Conservation (phyloP, 495 filamentous ascomycete species). For the Neurospora sp. region DNA sequence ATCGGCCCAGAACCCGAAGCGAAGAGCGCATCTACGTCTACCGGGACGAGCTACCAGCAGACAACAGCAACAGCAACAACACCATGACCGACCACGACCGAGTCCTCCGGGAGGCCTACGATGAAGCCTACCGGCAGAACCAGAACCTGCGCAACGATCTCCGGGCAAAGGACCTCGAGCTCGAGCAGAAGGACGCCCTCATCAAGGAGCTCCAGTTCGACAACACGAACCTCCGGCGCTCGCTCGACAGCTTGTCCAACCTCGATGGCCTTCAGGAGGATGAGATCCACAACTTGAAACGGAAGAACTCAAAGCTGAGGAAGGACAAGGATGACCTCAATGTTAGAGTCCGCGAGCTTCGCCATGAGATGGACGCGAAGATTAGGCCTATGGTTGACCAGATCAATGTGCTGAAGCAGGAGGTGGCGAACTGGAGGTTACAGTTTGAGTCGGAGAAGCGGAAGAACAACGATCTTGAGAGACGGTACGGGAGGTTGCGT, state of each 20-base stretch:
- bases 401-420: constrained; percentile 3
- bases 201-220: constrained; percentile 11
- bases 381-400: not conserved
- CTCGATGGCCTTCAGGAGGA: constrained; percentile 8
- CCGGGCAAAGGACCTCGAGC: constrained; percentile 4
- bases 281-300: constrained; percentile 9
- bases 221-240: constrained; percentile 17
- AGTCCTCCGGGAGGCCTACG: constrained; percentile 3
- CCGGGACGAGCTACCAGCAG: constrained; percentile 7
- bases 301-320: constrained; percentile 12
- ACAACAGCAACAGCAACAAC: not conserved
- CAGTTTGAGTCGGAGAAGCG: constrained; percentile 7
- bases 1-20: constrained; percentile 8
- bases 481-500: constrained; percentile 1
- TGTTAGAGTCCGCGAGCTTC: constrained; percentile 4
- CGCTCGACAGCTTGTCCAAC: constrained; percentile 11
- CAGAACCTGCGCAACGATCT: constrained; percentile 8
- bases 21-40: constrained; percentile 12
- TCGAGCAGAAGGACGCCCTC: constrained; percentile 1
- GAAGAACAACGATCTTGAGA: constrained; percentile 4
- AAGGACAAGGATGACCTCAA: constrained; percentile 10
- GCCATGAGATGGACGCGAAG: constrained; percentile 4
- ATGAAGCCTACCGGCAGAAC: constrained; percentile 13
- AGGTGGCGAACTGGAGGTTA: constrained; percentile 8
- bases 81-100: constrained; percentile 14